Evolutionary conservation across 2,329 filamentous ascomycete genomes (phyloP).

Genomic region (Byssochlamys sp.): DNA sequence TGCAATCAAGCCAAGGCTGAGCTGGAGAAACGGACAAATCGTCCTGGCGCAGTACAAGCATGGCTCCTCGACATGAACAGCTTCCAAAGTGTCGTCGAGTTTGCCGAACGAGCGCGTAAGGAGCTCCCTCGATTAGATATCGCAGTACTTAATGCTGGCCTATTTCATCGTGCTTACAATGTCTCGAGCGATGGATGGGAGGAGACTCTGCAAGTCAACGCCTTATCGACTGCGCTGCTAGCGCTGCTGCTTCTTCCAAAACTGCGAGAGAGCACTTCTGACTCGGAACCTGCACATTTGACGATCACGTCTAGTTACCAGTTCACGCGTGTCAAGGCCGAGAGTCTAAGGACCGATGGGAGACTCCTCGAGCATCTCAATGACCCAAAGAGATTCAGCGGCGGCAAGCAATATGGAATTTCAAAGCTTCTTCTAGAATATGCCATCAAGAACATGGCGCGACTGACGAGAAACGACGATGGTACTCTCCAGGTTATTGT

Average conservation of each 20-base stretch:
- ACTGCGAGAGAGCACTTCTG: constrained; percentile 27
- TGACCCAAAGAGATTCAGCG: constrained; percentile 17
- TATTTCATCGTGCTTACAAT: constrained; percentile 29
- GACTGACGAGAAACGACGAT: constrained; percentile 18
- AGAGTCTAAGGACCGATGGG: constrained; percentile 20
- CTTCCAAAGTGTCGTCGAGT: constrained; percentile 37
- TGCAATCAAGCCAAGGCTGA: constrained; percentile 33
- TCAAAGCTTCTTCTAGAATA: constrained; percentile 38
- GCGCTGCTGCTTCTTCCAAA: constrained; percentile 44
- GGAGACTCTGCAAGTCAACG: constrained; percentile 48
- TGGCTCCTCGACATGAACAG: constrained; percentile 40
- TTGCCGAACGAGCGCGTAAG: constrained; percentile 28
- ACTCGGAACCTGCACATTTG: constrained; percentile 29
- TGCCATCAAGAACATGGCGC: constrained; percentile 30
- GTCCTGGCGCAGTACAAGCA: constrained; percentile 29
- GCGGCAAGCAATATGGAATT: constrained; percentile 29
- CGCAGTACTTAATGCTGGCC: constrained; percentile 38
- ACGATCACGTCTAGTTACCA: constrained; percentile 38
- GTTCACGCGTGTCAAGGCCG: constrained; percentile 23
- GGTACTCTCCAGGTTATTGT: constrained; percentile 33
- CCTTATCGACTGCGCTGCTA: constrained; percentile 47
- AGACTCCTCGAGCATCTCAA: constrained; percentile 28
- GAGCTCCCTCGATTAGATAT: constrained; percentile 35
- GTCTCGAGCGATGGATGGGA: constrained; percentile 40
- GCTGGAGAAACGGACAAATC: constrained; percentile 26